Evolutionary conservation across 1,284 basidiomycete species (phyloP), one percentile per base, ranked within the genome.

Genomic region (Melampsora americana): DNA sequence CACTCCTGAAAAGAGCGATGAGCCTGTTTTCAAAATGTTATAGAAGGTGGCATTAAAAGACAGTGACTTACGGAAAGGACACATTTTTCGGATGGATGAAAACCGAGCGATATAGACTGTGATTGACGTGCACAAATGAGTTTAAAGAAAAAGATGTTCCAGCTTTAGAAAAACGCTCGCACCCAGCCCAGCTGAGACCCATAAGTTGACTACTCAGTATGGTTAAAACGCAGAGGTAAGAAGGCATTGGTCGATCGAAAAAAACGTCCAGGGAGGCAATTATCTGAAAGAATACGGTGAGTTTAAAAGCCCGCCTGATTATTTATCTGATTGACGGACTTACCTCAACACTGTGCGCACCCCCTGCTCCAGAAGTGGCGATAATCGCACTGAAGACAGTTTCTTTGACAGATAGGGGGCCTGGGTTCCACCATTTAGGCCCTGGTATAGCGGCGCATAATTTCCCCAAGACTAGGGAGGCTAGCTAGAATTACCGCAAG

Each of bases 181-280:
- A 73, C 71, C 72, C 72, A 30, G 72, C 72, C 72, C 72, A 75
- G 44, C 72, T 65, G 39, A 60, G 67, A 0, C 72, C 72, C 18
- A 75, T 61, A 5, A 75, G 30, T 42, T 75, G 72, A 59, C 53
- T 67, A 32, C 72, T 75, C 26, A 75, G 7, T 35, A 75, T 28
- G n/a, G 48, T 60, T 35, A 60, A 20, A 30, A 75, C 59, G 20
- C 5, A 12, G 56, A 75, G 5, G 23, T 23, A 46, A 30, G 72
- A 32, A 48, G n/a, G n/a, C n/a, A 67, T 23, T 16, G 32, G 44
- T 42, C 66, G 48, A 67, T 75, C 56, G 39, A 75, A 75, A 48
- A 67, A 68, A 23, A 75, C 23, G 46, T 75, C 72, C 32, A 46
- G 65, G 11, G 65, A 50, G 18, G 66, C 72, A 12, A 75, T 28